Evolutionary conservation across 257 asterid species (phyloP), one percentile per base, ranked within the genome.

Genomic region (Primulina tabacum): DNA sequence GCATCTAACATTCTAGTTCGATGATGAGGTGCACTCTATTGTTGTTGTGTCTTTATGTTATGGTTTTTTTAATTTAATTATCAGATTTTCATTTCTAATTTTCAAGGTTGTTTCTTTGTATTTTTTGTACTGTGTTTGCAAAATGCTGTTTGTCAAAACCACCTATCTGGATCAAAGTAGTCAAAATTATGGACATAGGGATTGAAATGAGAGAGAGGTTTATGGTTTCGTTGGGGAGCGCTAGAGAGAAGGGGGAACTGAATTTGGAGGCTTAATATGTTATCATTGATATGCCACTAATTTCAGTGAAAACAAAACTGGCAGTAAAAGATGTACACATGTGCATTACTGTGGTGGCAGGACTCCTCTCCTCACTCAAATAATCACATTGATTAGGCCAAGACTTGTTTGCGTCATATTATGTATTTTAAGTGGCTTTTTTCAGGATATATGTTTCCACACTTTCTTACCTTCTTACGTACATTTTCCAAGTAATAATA

Each of bases 351-450:
- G 4, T 20, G 33, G 14, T 30, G 8, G 62, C 47, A 66, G 40
- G 68, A 65, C 60, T 33, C 18, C 64, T 7, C 55, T 43, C 55
- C 7, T 17, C 47, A 64, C 57, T 16, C 24, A n/a, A 7, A 43
- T 29, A 47, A 57, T 24, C 20, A 32, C 53, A 60, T 33, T 60
- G 62, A 50, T 64, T 43, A 20, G 58, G 71, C 21, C 34, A 57
- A 67, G 50, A 7, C 17, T 43, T 59, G 63, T 62, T 30, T 12
- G 21, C 3, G 20, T 35, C 30, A 56, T 47, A 29, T 32, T 20
- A 32, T 63, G 66, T 20, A 8, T 29, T 20, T 67, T 47, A 29
- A 26, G 58, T 66, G 47, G 34, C 26, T 50, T 68, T 68, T 34
- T 26, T 47, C 20, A 37, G 17, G 43, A 21, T 32, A n/a, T 73